These are phyloP conservation scores for Phytophthora vignae DNA, from an alignment of 352 stramenopile genomes.

Conservation along the genomic window DNA sequence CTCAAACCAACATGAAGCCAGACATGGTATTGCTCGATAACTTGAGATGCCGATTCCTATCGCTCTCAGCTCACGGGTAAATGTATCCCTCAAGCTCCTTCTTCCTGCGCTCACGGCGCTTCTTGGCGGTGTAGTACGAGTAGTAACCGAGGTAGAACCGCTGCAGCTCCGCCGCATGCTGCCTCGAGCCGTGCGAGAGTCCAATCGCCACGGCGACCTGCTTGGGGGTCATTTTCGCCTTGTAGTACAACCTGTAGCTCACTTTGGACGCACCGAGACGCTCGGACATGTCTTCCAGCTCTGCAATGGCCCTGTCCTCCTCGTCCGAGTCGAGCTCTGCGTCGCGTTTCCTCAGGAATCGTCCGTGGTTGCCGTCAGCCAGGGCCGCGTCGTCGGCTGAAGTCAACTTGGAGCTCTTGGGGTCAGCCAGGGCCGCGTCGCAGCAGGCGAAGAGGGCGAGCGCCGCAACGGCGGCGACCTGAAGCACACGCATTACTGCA, in stretches of 20 bases:
- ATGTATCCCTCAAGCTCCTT: constrained; percentile 1
- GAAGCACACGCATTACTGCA: constrained; percentile 18
- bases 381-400: background rate
- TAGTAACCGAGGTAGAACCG: constrained; percentile 26
- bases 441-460: constrained; percentile 14
- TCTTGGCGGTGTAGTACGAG: constrained; percentile 17
- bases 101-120: background rate
- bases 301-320: constrained; percentile 6
- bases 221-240: constrained; percentile 3
- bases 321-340: constrained; percentile 7
- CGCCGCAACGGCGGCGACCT: constrained; percentile 6
- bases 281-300: background rate
- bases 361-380: background rate
- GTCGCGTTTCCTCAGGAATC: constrained; percentile 5
- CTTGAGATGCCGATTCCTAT: background rate
- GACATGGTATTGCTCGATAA: background rate
- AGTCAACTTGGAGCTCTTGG: constrained; percentile 4
- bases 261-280: background rate
- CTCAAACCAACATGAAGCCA: background rate
- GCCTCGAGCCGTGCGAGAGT: background rate
- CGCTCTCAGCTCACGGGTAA: background rate
- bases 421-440: constrained; percentile 5
- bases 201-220: constrained; percentile 13
- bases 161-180: constrained; percentile 6
- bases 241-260: constrained; percentile 21